Percentiles rank a stretch among this genome's conserved stretches.
Evolutionary conservation across 306 rosid genomes (phyloP).

Genomic region (Gynostemma pentaphyllum): DNA sequence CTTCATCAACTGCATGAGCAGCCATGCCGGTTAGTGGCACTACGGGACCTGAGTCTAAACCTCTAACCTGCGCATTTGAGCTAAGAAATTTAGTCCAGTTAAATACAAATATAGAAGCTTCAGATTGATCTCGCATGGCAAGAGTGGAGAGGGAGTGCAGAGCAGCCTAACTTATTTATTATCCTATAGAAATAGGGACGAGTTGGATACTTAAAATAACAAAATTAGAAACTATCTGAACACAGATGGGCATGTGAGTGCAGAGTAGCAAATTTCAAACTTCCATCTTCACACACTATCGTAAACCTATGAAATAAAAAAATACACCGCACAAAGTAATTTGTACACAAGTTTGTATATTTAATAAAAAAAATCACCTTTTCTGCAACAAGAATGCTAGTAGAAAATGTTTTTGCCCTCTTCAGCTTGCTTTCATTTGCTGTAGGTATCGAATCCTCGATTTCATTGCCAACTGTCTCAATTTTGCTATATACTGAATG

Average conservation of each 20-base stretch:
- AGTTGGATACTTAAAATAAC: background rate
- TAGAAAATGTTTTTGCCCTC: constrained; percentile 32
- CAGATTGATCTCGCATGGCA: background rate
- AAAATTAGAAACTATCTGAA: background rate
- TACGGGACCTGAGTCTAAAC: constrained; percentile 29
- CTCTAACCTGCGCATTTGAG: constrained; percentile 37
- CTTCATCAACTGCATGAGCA: constrained; percentile 68
- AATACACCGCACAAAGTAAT: background rate
- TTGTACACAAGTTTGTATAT: background rate
- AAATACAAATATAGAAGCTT: background rate
- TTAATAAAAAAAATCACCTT: constrained; percentile 31
- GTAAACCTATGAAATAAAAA: background rate
- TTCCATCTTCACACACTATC: background rate
- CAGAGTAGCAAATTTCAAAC: background rate
- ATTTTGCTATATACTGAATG: constrained; percentile 24
- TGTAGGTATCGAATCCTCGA: constrained; percentile 23
- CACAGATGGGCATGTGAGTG: background rate
- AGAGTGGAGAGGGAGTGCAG: too few species aligned
- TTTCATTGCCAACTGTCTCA: constrained; percentile 26
- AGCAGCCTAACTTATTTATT: too few species aligned
- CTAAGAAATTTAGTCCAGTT: constrained; percentile 2
- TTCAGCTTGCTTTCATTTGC: constrained; percentile 44
- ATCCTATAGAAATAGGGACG: background rate
- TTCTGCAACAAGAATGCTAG: constrained; percentile 24
- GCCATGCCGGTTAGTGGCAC: constrained; percentile 76